Evolutionary conservation across 2,329 filamentous ascomycete genomes (phyloP).

Genomic region (Kalaharituber pfeilii): DNA sequence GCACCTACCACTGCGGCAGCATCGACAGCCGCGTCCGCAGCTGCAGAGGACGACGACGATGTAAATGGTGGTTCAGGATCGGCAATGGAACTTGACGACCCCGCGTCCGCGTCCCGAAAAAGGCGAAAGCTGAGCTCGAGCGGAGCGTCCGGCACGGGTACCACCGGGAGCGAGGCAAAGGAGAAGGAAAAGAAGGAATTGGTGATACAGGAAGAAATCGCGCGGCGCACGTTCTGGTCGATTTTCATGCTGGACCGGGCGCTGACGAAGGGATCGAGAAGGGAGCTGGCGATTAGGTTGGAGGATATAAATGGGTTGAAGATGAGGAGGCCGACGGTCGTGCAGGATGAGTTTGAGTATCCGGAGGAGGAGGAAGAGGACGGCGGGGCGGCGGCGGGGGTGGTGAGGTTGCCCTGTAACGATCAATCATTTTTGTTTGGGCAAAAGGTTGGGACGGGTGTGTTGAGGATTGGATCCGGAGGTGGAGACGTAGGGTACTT

Average conservation of each 20-base stretch:
- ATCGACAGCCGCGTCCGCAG: conserved; percentile 9
- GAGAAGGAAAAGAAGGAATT: conserved; percentile 23
- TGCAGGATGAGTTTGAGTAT: conserved; percentile 42
- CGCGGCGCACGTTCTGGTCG: conserved; percentile 55
- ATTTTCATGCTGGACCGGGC: conserved; percentile 57
- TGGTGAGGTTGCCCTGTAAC: conserved; percentile 47
- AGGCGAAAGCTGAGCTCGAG: conserved; percentile 18
- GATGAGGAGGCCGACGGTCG: conserved; percentile 40
- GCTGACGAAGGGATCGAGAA: conserved; percentile 45
- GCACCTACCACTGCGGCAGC: conserved; percentile 20
- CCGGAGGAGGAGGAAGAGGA: conserved; percentile 29
- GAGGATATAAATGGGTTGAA: conserved; percentile 38
- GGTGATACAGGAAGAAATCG: conserved; percentile 44
- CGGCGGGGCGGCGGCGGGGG: conserved; percentile 30
- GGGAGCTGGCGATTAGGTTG: conserved; percentile 41
- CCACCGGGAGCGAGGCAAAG: background rate
- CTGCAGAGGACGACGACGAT: background rate
- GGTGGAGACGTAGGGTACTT: no score
- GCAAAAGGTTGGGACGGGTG: conserved; percentile 38
- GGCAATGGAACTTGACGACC: background rate
- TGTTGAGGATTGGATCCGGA: conserved; percentile 28
- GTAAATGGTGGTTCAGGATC: background rate
- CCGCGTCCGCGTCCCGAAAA: conserved; percentile 10
- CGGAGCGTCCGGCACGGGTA: conserved; percentile 4
- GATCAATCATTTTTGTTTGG: conserved; percentile 48